These are phyloP conservation scores for Arachis hypogaea DNA, from an alignment of 306 rosid genomes.

Conservation along the genomic window DNA sequence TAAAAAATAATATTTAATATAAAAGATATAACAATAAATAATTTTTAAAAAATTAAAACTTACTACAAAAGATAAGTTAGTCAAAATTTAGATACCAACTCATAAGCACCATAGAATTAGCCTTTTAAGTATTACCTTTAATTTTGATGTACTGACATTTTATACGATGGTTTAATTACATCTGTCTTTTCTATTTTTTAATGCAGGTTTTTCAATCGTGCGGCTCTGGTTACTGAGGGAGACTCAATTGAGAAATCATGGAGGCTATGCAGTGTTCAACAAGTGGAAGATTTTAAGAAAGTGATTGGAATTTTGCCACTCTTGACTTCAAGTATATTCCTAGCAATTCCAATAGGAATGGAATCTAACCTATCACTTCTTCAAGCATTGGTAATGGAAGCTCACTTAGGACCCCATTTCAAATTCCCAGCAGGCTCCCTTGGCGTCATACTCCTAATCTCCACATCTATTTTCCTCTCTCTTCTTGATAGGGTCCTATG, in stretches of 20 bases:
- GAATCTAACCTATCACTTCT: slow-evolving; percentile 54
- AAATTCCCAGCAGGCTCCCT: slow-evolving; percentile 56
- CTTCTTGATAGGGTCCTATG: slow-evolving; percentile 52
- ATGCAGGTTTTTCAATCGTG: slow-evolving; percentile 57
- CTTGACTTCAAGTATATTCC: slow-evolving; percentile 56
- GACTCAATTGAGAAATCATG: slow-evolving; percentile 58
- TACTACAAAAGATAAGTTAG: too few relatives aligned
- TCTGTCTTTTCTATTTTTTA: too few relatives aligned
- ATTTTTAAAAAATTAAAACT: too few relatives aligned
- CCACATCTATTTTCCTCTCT: slow-evolving; percentile 49
- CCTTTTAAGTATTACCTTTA: background rate
- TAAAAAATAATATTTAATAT: too few relatives aligned
- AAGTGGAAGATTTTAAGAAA: slow-evolving; percentile 63
- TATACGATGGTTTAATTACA: too few relatives aligned
- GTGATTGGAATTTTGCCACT: slow-evolving; percentile 52
- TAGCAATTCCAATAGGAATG: slow-evolving; percentile 51
- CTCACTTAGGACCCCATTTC: slow-evolving; percentile 57
- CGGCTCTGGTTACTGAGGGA: slow-evolving; percentile 54
- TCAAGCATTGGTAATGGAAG: slow-evolving; percentile 65
- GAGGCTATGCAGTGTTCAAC: slow-evolving; percentile 58
- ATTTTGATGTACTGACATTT: too few relatives aligned
- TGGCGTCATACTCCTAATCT: slow-evolving; percentile 35
- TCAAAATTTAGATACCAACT: too few relatives aligned
- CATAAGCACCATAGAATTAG: too few relatives aligned
- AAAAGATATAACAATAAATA: too few relatives aligned